phyloP scores from a whole-genome alignment of 192 early-diverging fungal genomes.

The Coemansia umbellata region DNA sequence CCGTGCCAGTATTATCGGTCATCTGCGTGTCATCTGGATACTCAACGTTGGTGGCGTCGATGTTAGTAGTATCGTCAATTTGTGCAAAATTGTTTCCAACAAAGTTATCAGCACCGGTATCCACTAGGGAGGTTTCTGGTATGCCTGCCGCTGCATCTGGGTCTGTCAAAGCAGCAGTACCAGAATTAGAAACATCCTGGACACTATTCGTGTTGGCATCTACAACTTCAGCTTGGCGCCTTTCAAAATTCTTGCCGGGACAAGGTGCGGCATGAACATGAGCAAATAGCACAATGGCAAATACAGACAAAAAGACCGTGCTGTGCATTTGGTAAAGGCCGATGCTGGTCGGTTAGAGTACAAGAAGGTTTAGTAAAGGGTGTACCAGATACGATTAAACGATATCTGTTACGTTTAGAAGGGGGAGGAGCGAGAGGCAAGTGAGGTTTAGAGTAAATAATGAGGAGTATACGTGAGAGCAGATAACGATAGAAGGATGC shows the following conservation, averaged over 20 bases:
- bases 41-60: slow-evolving; percentile 17
- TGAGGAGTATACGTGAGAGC: too few species aligned
- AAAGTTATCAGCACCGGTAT: slow-evolving; percentile 10
- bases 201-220: background rate
- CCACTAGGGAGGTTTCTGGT: background rate
- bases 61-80: slow-evolving; percentile 35
- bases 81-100: slow-evolving; percentile 36
- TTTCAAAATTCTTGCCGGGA: background rate
- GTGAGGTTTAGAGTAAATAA: too few species aligned
- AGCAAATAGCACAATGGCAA: background rate
- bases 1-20: slow-evolving; percentile 40
- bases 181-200: background rate
- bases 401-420: too few species aligned
- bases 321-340: background rate
- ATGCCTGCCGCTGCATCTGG: background rate
- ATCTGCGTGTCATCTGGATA: slow-evolving; percentile 37
- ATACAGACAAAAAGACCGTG: background rate
- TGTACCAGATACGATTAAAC: too few species aligned
- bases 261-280: background rate
- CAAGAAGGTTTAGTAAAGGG: too few species aligned
- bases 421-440: too few species aligned
- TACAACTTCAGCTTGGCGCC: background rate
- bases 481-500: too few species aligned
- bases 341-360: too few species aligned
- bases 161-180: background rate